Evolutionary conservation across 2,329 filamentous ascomycete species (phyloP), one percentile per base, ranked within the genome.

Genomic region (Arachnomyces sp.): DNA sequence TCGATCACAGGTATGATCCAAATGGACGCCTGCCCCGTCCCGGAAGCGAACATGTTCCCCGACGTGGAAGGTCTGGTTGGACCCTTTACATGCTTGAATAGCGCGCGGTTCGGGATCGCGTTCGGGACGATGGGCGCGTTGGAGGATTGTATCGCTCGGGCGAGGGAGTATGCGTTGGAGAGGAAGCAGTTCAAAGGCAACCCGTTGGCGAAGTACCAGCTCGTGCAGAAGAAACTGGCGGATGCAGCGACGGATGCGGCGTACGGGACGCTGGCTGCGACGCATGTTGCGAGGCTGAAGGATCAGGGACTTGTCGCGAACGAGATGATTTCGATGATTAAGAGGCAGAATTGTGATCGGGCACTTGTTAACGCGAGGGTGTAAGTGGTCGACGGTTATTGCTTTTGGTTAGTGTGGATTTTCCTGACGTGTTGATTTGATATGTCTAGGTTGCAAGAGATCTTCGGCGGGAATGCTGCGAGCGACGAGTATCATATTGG

Each of bases 1-100:
- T 94, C 86, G 9, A 84, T 95, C 48, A 98, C 92, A 1, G 92
- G 92, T 42, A 96, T 96, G 92, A 95, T 98, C 50, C 88, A 94
- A 52, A 75, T 98, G 57, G 90, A 95, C 49, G 80, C 84, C 47
- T 89, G 85, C 50, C 90, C 92, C 1, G 87, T 98, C 0, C 81
- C 88, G 0, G 79, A 82, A 50, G 84, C 79, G 52, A 94, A 95
- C 67, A 94, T 98, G 88, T 88, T 98, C 55, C 89, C 89, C 1
- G 77, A 84, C 1, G 76, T 94, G 4, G 85, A 94, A 60, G 92
- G 92, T 4, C 72, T 98, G 25, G 76, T 69, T 45, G 92, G 92
- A 0, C 92, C 92, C 2, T 98, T 98, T 59, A 82, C 83, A 47
- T 98, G 92, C 59, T 74, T 98, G 48, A 98, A 96, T 68, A 90